A percentile compares a stretch with the other conserved stretches of the same genome.
phyloP scores from a whole-genome alignment of 2,329 filamentous ascomycete genomes.

The Fusarium sp. region DNA sequence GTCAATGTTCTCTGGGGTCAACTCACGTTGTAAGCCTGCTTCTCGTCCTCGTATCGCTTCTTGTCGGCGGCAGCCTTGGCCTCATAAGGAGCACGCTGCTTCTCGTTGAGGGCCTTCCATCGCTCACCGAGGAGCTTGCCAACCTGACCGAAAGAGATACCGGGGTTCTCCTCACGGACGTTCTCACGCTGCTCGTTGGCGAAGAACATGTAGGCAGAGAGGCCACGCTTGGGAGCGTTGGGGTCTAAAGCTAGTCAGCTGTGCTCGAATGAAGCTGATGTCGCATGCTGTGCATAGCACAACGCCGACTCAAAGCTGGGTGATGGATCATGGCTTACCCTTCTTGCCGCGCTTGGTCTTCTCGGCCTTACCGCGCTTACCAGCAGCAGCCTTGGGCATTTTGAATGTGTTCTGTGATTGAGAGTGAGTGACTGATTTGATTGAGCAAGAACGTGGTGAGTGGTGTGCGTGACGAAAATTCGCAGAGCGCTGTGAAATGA shows the following conservation, averaged over 20 bases:
- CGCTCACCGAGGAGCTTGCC: conserved; percentile 98
- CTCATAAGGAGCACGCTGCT: conserved; percentile 94
- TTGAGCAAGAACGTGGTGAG: not conserved
- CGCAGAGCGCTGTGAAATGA: not conserved
- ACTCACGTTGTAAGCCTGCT: conserved; percentile 90
- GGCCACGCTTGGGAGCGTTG: conserved; percentile 98
- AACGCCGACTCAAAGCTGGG: not conserved
- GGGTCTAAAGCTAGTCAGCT: conserved; percentile 72
- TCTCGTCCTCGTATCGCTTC: conserved; percentile 99
- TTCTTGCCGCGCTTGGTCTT: conserved; percentile 69
- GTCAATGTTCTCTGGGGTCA: conserved; percentile 15
- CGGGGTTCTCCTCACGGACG: conserved; percentile 97
- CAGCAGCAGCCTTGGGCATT: conserved; percentile 70
- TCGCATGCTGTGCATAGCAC: not conserved
- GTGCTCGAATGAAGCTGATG: not conserved
- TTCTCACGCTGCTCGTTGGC: conserved; percentile 99
- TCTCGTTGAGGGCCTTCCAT: conserved; percentile 96
- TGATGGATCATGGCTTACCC: conserved; percentile 59
- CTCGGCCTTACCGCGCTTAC: conserved; percentile 68
- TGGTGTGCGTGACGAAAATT: not conserved
- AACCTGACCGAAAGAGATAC: conserved; percentile 98
- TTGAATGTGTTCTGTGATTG: conserved; percentile 54
- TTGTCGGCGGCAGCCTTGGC: conserved; percentile 97
- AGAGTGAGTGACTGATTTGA: conserved; percentile 42
- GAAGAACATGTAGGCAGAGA: conserved; percentile 99